Base-by-base conservation (phyloP, 2,329 filamentous ascomycete genomes). In the Teratosphaeriaceae sp. region DNA sequence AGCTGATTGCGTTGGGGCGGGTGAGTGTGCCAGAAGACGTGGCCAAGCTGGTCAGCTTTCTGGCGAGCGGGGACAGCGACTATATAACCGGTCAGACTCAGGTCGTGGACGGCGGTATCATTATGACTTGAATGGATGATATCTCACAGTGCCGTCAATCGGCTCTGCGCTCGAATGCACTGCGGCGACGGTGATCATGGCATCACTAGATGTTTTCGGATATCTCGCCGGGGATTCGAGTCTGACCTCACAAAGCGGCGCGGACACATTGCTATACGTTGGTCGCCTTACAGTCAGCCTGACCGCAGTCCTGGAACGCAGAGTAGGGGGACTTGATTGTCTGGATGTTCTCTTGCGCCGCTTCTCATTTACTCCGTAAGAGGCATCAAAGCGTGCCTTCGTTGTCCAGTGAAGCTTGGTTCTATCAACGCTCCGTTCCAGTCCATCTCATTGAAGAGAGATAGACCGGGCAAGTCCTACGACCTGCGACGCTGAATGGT, bases 1-100 rank as follows among this genome's bases (percentile, higher is more conserved):
- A 80, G 5, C 46, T 76, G 50, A 80, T 79, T 45, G 72, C 77
- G 0, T 53, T 83, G 46, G 74, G 74, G 5, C 64, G 80, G 26
- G 72, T 73, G 2, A 78, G 78, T 53, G 72, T 75, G 11, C 78
- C 79, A 0, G 75, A 81, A 49, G 81, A 84, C 57, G 79, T 85
- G 8, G 68, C 74, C 1, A 77, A 75, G 48, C 61, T 77, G 34
- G 80, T 85, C n/a, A 74, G 73, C 47, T 84, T 80, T 55, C 54
- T 84, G 47, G 72, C 72, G 1, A 69, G 75, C 9, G 67, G 65
- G 15, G 80, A 84, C 51, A 75, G 71, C 35, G 75, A 84, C 49
- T 83, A 79, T 49, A 69, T 84, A 52, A 84, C 80, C 0, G 81
- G 80, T 0, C 80, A 84, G 64, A 82, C 76, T 2, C 68, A 81